Evolutionary conservation across 495 filamentous ascomycete species (phyloP), one percentile per base, ranked within the genome.

Genomic region (Neurospora discreta): DNA sequence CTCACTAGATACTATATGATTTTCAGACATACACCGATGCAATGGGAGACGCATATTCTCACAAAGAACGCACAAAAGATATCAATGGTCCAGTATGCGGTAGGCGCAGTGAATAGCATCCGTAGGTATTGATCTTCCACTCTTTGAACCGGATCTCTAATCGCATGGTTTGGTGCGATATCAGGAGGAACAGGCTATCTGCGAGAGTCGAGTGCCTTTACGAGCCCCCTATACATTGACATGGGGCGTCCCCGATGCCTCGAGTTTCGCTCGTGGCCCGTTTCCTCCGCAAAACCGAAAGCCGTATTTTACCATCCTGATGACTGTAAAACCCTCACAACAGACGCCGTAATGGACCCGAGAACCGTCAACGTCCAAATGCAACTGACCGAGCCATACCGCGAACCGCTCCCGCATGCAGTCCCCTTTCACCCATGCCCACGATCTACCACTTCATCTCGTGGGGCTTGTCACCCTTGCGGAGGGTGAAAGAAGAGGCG

Each of bases 381-480:
- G 84, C 84, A 86, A 85, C 79, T 84, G 82, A 83, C 83, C 81
- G 80, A 85, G 80, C 82, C 82, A 84, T 81, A 80, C 81, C 82
- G 79, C 77, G 81, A 81, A 80, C 82, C 80, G 79, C 81, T 77
- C 79, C 78, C 74, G 76, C 73, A 75, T 75, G 78, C 81, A 77
- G 72, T 71, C 77, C 74, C 77, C 75, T 77, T 73, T 72, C 73
- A 75, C 78, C 75, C 69, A 44, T 71, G 41, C 40, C 69, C 72
- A 72, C 69, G 39, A 69, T 81, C 78, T 93, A 95, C 89, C 90
- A 95, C 85, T 90, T 89, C 93, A 99, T 98, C 88, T 94, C 91
- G 84, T 98, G 95, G 84, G 96, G 95, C 89, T 93, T 92, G 87
- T 99, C 95, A 81, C 95, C 95, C 88, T 93, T 98, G 83, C 93